Conservation (phyloP, 1,139 yeast genomes). For the Blastobotrys capitulatus region DNA sequence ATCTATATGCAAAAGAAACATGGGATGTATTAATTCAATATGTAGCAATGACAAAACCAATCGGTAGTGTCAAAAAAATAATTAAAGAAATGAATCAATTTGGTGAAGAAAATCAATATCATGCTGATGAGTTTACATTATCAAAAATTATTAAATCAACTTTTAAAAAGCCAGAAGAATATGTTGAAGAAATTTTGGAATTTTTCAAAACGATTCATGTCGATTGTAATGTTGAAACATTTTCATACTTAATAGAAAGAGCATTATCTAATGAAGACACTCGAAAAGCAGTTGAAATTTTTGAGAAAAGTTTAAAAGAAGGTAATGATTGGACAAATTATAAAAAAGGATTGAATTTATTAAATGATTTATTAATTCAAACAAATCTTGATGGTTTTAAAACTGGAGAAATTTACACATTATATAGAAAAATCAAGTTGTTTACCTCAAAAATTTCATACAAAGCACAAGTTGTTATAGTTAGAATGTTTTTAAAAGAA, state of each 20-base stretch:
- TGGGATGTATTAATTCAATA: conserved; percentile 35
- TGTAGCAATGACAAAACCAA: conserved; percentile 22
- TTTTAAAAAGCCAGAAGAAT: conserved; percentile 17
- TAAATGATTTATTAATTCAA: conserved; percentile 33
- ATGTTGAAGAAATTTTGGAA: conserved; percentile 19
- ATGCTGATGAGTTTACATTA: conserved; percentile 28
- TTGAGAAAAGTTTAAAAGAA: conserved; percentile 34
- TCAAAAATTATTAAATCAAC: conserved; percentile 25
- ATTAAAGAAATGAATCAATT: conserved; percentile 19
- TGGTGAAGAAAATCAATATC: conserved; percentile 11
- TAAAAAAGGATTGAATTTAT: conserved; percentile 24
- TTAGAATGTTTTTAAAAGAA: conserved; percentile 43
- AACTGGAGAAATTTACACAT: conserved; percentile 24
- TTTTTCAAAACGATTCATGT: conserved; percentile 23
- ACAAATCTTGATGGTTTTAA: conserved; percentile 26
- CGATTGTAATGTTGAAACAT: conserved; percentile 26
- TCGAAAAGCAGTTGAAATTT: conserved; percentile 32
- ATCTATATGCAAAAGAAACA: conserved; percentile 28
- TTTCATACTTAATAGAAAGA: conserved; percentile 26
- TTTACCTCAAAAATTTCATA: conserved; percentile 39
- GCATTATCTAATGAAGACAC: conserved; percentile 23
- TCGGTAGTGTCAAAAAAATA: conserved; percentile 15
- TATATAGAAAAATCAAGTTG: conserved; percentile 35
- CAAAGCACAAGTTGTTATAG: conserved; percentile 44
- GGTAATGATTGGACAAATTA: conserved; percentile 43